These are phyloP conservation scores for Nymphaea colorata DNA, from an alignment of 164 flowering plant species.

Conservation along the genomic window DNA sequence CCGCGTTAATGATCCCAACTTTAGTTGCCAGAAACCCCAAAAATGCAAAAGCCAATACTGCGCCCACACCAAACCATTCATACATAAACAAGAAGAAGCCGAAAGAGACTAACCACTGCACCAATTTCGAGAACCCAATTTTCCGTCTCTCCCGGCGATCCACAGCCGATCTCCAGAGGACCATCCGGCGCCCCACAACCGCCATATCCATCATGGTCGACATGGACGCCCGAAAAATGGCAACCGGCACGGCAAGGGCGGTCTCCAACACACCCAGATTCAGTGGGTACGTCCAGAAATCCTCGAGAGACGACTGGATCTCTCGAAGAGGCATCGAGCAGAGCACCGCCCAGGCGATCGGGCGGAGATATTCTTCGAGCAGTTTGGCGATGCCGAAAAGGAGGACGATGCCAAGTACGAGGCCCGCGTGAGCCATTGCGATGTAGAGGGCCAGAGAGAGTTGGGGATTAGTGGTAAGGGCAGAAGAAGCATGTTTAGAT, in stretches of 20 bases:
- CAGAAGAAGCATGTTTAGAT: slow-evolving; percentile 1
- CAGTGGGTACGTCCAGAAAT: slow-evolving; percentile 79
- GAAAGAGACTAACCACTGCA: slow-evolving; percentile 74
- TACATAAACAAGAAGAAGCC: slow-evolving; percentile 57
- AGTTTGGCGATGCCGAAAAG: slow-evolving; percentile 52
- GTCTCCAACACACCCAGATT: slow-evolving; percentile 76
- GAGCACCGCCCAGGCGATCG: slow-evolving; percentile 84
- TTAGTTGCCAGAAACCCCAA: slow-evolving; percentile 38
- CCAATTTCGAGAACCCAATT: slow-evolving; percentile 51
- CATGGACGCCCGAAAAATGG: slow-evolving; percentile 45
- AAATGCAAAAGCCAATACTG: slow-evolving; percentile 30
- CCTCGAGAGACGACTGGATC: slow-evolving; percentile 65
- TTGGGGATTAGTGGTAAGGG: slow-evolving; percentile 48
- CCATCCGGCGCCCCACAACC: slow-evolving; percentile 14
- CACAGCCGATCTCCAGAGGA: slow-evolving; percentile 15
- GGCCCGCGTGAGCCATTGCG: slow-evolving; percentile 95
- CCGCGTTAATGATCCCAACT: slow-evolving; percentile 27
- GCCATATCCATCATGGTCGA: slow-evolving; percentile 58
- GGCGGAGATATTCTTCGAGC: slow-evolving; percentile 64
- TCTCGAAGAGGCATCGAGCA: slow-evolving; percentile 87
- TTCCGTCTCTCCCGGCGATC: not conserved
- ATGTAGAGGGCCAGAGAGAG: slow-evolving; percentile 80
- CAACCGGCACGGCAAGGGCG: slow-evolving; percentile 63
- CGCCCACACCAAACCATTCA: slow-evolving; percentile 50
- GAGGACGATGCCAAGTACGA: slow-evolving; percentile 45